Evolutionary conservation across 179 eudicot genomes (phyloP).

Genomic region (Actinidia polygama): DNA sequence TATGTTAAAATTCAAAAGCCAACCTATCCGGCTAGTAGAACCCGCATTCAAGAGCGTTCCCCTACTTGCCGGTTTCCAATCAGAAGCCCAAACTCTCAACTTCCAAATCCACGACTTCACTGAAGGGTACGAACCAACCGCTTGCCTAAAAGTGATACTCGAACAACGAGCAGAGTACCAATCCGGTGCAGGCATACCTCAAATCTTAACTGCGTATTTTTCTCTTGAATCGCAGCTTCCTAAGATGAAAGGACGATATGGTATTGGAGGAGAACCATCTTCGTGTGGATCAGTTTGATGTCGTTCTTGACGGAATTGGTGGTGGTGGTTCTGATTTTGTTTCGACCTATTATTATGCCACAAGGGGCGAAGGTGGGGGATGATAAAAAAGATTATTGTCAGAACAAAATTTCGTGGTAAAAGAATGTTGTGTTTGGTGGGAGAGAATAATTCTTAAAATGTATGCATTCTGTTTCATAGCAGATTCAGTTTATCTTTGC

Average conservation of each 20-base stretch:
- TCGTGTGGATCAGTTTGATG: constrained; percentile 40
- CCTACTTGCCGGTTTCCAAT: constrained; percentile 40
- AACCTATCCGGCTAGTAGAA: constrained; percentile 26
- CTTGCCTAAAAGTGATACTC: constrained; percentile 35
- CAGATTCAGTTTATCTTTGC: not conserved
- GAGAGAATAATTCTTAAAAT: not conserved
- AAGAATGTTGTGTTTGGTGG: not conserved
- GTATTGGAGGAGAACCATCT: constrained; percentile 47
- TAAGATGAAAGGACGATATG: constrained; percentile 32
- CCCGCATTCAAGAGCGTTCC: constrained; percentile 33
- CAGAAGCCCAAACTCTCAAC: constrained; percentile 39
- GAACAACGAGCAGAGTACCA: constrained; percentile 45
- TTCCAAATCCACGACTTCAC: constrained; percentile 28
- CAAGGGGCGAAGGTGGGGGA: not conserved
- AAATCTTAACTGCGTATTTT: constrained; percentile 39
- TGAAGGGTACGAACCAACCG: constrained; percentile 36
- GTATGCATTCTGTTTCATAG: not conserved
- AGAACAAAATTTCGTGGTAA: constrained; percentile 20
- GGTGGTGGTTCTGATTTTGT: constrained; percentile 24
- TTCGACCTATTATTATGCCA: constrained; percentile 26
- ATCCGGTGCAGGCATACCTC: constrained; percentile 44
- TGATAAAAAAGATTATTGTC: not conserved
- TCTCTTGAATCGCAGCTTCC: constrained; percentile 42
- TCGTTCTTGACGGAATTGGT: constrained; percentile 34
- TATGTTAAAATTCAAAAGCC: constrained; percentile 44